Base-by-base conservation (phyloP, 176 grass and related monocot genomes). In the Pontederia crassipes region DNA sequence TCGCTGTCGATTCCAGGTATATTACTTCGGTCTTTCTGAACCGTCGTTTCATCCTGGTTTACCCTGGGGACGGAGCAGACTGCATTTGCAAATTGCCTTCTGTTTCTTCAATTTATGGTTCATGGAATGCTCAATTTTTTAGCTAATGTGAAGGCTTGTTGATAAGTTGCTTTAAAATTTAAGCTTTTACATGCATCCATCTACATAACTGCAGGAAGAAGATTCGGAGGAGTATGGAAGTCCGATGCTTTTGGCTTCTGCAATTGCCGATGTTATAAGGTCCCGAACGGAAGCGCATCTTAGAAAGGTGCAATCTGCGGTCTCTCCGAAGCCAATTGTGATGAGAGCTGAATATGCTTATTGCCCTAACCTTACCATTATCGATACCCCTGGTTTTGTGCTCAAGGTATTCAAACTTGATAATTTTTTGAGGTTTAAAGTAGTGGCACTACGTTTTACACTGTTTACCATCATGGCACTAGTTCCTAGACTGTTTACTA, bases 361-460 rank as follows among this genome's bases (percentile, higher is more conserved):
- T 61, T 99, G 94, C 35, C 94, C 94, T 76, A 99, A 93, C 55
- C 94, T 93, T 69, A 99, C 94, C 67, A 99, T 99, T 64, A 99
- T 99, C 45, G 93, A 98, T 61, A 98, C 88, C 55, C 94, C 94
- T 69, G 94, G 94, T 54, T 98, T 98, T 49, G 88, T 98, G 64
- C 82, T 98, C 60, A 98, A 98, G 88, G 94, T 82, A 12, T 10
- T 65, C 2, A 35, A 47, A 11, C 40, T 7, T 4, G 32, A 40
- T 40, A 24, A 24, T 40, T 7, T 40, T 1, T 40, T 40, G 32
- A 40, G 32, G 32, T 40, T 40, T 40, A 40, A 40, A 40, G 32
- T 4, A 40, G 6, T 40, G 32, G 32, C 32, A 40, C 2, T 7
- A 40, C 1, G 0, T 40, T 40, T 40, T 4, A 40, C 1, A 4